Evolutionary conservation across 2,329 filamentous ascomycete species (phyloP), one percentile per base, ranked within the genome.

Genomic region (Fragosphaeria purpurea): DNA sequence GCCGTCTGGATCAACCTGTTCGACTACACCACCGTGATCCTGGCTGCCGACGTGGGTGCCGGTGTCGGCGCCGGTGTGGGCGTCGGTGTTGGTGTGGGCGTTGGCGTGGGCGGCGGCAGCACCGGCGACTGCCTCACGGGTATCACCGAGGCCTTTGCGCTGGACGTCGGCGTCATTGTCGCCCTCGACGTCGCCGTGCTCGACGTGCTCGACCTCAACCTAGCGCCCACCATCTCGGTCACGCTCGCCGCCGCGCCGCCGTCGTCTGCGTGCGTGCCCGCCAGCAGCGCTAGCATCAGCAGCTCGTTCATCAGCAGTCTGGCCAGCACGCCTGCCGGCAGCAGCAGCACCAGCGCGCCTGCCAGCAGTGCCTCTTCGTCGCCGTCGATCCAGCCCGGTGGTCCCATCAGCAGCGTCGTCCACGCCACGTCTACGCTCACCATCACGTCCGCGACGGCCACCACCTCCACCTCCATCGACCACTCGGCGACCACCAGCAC

Each of bases 1-100:
- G 55, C 58, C 43, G 47, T 63, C 51, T 63, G 60, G 62, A 47
- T 61, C 52, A 59, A 58, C 59, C 58, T 63, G 43, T 63, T 63
- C 55, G 59, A 61, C 57, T 63, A 61, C 60, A 62, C 60, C 43
- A 57, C 55, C 45, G 48, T 57, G 38, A 55, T 62, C 52, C 46
- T 55, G 37, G 22, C 22, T 3, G 22, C 22, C 22, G 22, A 22
- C 22, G 22, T 22, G 22, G 22, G 22, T 22, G 31, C 47, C 40
- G 31, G 12, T 31, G 32, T n/a, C 37, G 31, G 31, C 32, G 8
- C 6, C 35, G 7, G 22, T 22, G 22, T 22, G 22, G 22, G 22
- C 22, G 22, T 22, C 3, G 22, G 22, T 22, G 22, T 22, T 3
- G 22, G 22, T 22, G 22, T 22, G 2, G 22, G 22, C 3, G 22